phyloP scores from a whole-genome alignment of 164 flowering plant species.

The Cinnamomum chago region DNA sequence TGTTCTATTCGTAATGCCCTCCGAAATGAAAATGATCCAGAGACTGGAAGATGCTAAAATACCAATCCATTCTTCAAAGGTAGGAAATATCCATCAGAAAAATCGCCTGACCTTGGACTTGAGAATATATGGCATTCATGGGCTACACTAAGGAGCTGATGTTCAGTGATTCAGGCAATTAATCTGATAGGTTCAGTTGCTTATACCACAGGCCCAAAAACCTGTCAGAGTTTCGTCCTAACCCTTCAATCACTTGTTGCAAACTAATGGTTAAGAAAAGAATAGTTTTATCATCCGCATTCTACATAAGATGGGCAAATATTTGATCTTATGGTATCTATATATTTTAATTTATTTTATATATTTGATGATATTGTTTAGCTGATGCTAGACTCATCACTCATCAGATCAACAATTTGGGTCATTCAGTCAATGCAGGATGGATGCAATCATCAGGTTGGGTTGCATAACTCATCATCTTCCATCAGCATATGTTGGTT shows the following conservation, averaged over 20 bases:
- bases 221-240: background rate
- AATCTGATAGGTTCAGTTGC: background rate
- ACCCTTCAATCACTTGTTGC: background rate
- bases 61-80: slow-evolving; percentile 59
- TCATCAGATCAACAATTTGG: background rate
- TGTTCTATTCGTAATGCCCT: slow-evolving; percentile 68
- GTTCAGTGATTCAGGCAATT: background rate
- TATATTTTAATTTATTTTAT: too few relatives aligned
- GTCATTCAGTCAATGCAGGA: background rate
- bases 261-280: background rate
- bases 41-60: slow-evolving; percentile 64
- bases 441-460: background rate
- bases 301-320: background rate
- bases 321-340: background rate
- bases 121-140: background rate
- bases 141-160: background rate
- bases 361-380: background rate
- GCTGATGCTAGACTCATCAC: too few relatives aligned
- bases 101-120: background rate
- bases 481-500: too few relatives aligned
- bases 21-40: slow-evolving; percentile 73
- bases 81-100: slow-evolving; percentile 11
- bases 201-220: background rate
- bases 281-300: too few relatives aligned
- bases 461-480: background rate